These are phyloP conservation scores for Diplocarpon rosae DNA, from an alignment of 2,329 filamentous ascomycete genomes.

Conservation along the genomic window DNA sequence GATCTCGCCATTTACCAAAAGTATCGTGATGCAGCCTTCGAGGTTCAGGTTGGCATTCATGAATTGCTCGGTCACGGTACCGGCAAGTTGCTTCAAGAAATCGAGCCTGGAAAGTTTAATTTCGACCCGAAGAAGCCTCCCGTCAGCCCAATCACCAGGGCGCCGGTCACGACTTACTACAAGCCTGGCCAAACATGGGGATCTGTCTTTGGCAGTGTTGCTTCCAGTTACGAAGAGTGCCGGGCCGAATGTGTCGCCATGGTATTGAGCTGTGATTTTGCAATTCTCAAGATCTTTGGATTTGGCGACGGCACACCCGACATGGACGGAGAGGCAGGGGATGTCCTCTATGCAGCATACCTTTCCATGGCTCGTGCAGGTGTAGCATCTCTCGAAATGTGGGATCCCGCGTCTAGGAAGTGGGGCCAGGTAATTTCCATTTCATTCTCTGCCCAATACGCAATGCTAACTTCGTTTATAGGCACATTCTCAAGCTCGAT, in stretches of 20 bases:
- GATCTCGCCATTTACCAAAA: slow-evolving; percentile 72
- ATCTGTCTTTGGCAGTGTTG: slow-evolving; percentile 78
- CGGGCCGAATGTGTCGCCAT: slow-evolving; percentile 90
- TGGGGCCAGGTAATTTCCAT: slow-evolving; percentile 29
- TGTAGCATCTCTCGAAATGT: slow-evolving; percentile 79
- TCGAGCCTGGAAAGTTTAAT: slow-evolving; percentile 69
- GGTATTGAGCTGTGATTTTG: slow-evolving; percentile 80
- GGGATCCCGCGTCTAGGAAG: slow-evolving; percentile 78
- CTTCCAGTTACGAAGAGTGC: slow-evolving; percentile 88
- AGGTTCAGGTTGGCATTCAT: slow-evolving; percentile 91
- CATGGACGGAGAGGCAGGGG: slow-evolving; percentile 66
- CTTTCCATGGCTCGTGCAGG: slow-evolving; percentile 93
- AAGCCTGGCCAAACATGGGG: slow-evolving; percentile 94
- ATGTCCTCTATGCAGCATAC: slow-evolving; percentile 81
- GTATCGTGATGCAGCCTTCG: slow-evolving; percentile 79
- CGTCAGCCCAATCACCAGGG: slow-evolving; percentile 64
- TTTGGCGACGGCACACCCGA: slow-evolving; percentile 69
- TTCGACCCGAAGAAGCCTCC: slow-evolving; percentile 78
- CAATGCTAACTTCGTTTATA: not conserved
- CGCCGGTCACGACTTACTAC: slow-evolving; percentile 79
- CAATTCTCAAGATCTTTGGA: slow-evolving; percentile 81
- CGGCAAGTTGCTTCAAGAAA: slow-evolving; percentile 89
- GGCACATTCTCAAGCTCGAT: slow-evolving; percentile 75
- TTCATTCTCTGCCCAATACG: not conserved
- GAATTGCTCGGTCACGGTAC: slow-evolving; percentile 84